Evolutionary conservation across 495 filamentous ascomycete species (phyloP).

Genomic region (Penicillium paradoxum): DNA sequence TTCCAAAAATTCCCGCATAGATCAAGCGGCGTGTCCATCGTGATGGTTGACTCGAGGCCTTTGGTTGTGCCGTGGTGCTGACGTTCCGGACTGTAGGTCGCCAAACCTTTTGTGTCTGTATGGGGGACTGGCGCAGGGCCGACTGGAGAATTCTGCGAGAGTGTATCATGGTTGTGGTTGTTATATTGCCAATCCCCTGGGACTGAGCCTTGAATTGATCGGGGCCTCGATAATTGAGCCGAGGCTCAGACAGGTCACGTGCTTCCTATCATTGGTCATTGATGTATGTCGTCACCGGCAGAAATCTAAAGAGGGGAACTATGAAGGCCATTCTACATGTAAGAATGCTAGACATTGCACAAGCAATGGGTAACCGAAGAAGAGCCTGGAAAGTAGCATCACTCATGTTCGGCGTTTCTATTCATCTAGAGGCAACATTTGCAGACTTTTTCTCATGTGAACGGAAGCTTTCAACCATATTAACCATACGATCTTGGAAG

Average conservation of each 20-base stretch:
- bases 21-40: conserved; percentile 38
- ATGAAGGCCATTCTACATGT: neutral
- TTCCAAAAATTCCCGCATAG: conserved; percentile 34
- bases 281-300: neutral
- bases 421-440: conserved; percentile 22
- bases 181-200: conserved; percentile 17
- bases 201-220: neutral
- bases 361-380: neutral
- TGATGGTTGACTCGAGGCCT: conserved; percentile 18
- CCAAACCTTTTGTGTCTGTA: conserved; percentile 1
- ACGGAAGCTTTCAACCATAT: neutral
- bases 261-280: neutral
- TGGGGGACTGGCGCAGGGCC: conserved; percentile 12
- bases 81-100: conserved; percentile 17
- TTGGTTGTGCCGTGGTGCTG: conserved; percentile 16
- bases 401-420: conserved; percentile 26
- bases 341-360: neutral
- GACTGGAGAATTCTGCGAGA: conserved; percentile 25
- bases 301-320: neutral
- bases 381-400: conserved; percentile 6
- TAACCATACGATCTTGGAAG: neutral
- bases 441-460: conserved; percentile 1
- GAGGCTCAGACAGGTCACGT: conserved; percentile 18
- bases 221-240: conserved; percentile 1
- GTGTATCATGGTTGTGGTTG: conserved; percentile 31